Evolutionary conservation across 305 asterid species (phyloP).

Genomic region (Rubia peregrina): DNA sequence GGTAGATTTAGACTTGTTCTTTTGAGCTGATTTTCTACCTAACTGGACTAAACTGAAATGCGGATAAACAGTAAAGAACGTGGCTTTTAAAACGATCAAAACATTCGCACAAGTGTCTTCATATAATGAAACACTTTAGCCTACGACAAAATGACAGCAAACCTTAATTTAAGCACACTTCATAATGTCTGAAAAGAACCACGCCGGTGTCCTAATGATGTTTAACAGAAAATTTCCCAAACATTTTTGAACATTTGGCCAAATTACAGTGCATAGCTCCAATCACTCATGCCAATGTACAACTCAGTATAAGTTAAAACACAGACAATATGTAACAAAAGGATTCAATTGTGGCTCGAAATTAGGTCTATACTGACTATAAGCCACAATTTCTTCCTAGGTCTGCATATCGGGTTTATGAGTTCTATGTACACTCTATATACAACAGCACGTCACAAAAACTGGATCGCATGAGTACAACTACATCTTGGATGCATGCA

Average conservation of each 20-base stretch:
- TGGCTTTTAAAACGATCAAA: not conserved
- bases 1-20: not conserved
- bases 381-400: not conserved
- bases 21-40: no score
- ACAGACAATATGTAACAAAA: not conserved
- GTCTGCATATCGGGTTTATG: not conserved
- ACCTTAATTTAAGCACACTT: not conserved
- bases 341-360: no score
- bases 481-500: not conserved
- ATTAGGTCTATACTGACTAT: not conserved
- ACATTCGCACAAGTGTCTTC: not conserved
- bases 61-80: not conserved
- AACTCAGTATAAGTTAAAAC: not conserved
- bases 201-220: conserved; percentile 2
- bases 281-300: not conserved
- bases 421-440: not conserved
- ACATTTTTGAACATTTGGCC: not conserved
- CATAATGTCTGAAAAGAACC: not conserved
- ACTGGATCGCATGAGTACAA: not conserved
- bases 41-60: no score
- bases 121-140: not conserved
- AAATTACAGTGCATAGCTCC: not conserved
- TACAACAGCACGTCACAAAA: not conserved
- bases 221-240: not conserved
- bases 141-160: not conserved